Evolutionary conservation across 345 rosid genomes (phyloP), one percentile per base, ranked within the genome.

Genomic region (Eucalyptus grandis): DNA sequence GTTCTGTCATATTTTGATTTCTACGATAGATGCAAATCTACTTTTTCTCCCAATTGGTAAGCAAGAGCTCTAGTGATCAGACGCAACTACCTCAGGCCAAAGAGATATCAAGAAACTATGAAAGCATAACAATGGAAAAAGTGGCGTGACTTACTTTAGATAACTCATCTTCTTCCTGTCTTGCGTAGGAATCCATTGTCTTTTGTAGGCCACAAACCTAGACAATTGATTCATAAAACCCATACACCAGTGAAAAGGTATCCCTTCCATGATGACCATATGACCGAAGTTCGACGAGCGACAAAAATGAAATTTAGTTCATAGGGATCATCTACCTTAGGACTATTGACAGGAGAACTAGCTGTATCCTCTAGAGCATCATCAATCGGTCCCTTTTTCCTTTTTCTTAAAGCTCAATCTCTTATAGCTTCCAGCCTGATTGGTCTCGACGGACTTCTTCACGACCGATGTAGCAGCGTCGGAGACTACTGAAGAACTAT

Each of bases 321-420:
- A 62, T 17, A 24, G 40, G 3, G 22, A 11, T 54, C 14, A 60
- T 87, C 88, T 72, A 95, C 95, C 96, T 91, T 92, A 49, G 95
- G 93, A 30, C 95, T 94, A 49, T 92, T 86, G 49, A 89, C 90
- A 40, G 97, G 49, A 49, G 49, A 47, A 47, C 49, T 49, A 49
- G 49, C 14, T 49, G 14, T 49, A 49, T 49, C 49, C 49, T 49
- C 49, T 49, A 49, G 5, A 49, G 49, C 49, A 49, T 49, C 49
- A 49, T 49, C 49, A 49, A 49, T 49, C 49, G 49, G 49, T 49
- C 49, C 49, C 4, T 49, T 12, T 49, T 11, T 49, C 49, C 49
- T 49, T 49, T 49, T 49, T 49, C 49, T 49, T 49, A 12, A 49
- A 49, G 49, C 14, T 49, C 49, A 49, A 49, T 49, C 49, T 49